Conservation (phyloP, 2,329 filamentous ascomycete genomes). For the Aspergillus neoniger region DNA sequence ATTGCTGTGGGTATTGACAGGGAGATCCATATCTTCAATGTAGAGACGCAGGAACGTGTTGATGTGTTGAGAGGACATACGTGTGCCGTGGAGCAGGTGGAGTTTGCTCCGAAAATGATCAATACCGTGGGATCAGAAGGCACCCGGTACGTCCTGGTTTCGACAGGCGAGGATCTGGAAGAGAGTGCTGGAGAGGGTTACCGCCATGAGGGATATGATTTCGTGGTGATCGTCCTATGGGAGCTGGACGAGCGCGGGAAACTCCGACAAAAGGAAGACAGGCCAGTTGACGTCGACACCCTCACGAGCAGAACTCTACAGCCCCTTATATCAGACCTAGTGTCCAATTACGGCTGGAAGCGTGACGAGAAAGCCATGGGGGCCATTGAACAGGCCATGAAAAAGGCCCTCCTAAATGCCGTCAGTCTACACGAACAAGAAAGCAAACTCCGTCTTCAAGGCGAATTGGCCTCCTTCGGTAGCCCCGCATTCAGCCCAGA, state of each 20-base stretch:
- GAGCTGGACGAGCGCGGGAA: constrained; percentile 1
- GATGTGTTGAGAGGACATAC: background rate
- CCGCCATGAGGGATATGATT: background rate
- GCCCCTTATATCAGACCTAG: background rate
- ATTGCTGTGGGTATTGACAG: background rate
- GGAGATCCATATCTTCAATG: background rate
- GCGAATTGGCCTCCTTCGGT: constrained; percentile 9
- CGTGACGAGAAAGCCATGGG: background rate
- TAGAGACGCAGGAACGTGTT: background rate
- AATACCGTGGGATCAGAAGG: background rate
- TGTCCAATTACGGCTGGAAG: background rate
- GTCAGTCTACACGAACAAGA: background rate
- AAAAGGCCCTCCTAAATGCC: background rate
- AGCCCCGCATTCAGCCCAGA: constrained; percentile 5
- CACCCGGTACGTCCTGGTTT: background rate
- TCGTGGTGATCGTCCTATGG: background rate
- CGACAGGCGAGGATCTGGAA: background rate
- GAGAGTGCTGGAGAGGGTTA: background rate
- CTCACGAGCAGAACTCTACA: background rate
- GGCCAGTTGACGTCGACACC: background rate
- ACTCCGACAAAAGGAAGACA: background rate
- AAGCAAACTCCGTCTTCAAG: background rate
- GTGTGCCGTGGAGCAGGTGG: background rate
- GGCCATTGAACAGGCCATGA: background rate
- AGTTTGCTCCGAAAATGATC: background rate